Conservation (phyloP, 441 rosid genomes). For the Syzygium malaccense region DNA sequence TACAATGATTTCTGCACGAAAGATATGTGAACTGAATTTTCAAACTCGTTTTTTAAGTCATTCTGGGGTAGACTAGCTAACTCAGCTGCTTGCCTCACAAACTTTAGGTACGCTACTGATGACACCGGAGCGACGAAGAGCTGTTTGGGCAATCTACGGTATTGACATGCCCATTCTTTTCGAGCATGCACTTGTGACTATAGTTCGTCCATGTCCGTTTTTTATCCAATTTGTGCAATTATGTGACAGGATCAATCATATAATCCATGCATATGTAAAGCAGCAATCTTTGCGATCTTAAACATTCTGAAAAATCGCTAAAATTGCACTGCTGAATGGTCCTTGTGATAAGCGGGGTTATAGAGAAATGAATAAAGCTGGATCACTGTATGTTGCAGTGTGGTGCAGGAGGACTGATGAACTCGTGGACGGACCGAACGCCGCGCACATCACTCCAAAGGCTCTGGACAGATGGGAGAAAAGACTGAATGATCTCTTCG, state of each 20-base stretch:
- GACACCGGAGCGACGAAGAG: constrained; percentile 67
- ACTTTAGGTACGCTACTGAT: constrained; percentile 63
- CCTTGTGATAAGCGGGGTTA: background rate
- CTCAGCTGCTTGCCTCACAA: background rate
- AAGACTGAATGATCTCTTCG: constrained; percentile 73
- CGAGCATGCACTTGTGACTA: background rate
- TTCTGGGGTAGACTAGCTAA: background rate
- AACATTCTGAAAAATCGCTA: background rate
- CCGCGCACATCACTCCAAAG: constrained; percentile 75
- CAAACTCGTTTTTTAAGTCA: background rate
- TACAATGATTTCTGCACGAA: background rate
- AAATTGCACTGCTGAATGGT: background rate
- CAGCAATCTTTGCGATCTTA: background rate
- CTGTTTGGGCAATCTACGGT: constrained; percentile 91
- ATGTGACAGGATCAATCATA: background rate
- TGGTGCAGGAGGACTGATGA: constrained; percentile 99
- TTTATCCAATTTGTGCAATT: background rate
- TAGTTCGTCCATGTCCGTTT: background rate
- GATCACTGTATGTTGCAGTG: constrained; percentile 34
- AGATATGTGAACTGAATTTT: background rate
- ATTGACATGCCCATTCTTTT: background rate
- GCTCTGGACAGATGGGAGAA: constrained; percentile 89
- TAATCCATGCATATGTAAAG: background rate
- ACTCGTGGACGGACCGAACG: constrained; percentile 86
- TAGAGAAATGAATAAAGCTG: background rate